phyloP scores from a whole-genome alignment of 805 yeast genomes.

The Metschnikowia peoriensis region DNA sequence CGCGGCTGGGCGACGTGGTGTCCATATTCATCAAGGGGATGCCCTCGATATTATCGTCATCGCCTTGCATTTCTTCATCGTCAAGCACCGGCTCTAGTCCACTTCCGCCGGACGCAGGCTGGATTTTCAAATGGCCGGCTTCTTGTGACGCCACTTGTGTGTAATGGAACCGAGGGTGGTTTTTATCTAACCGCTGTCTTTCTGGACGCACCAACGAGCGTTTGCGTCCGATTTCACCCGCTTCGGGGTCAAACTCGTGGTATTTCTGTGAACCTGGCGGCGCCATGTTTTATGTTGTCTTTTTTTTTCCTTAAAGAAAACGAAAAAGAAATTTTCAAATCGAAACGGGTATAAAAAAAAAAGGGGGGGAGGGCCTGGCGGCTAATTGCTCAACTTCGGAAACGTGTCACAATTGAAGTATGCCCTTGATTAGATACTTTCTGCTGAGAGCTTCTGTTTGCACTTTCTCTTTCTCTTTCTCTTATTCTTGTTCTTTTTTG shows the following conservation, averaged over 20 bases:
- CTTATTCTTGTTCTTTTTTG: too few relatives aligned
- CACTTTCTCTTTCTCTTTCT: too few relatives aligned
- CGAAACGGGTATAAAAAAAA: too few relatives aligned
- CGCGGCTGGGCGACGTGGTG: conserved; percentile 26
- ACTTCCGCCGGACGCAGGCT: conserved; percentile 65
- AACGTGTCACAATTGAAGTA: too few relatives aligned
- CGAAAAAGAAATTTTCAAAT: too few relatives aligned
- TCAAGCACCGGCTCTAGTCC: conserved; percentile 48
- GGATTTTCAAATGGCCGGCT: conserved; percentile 57
- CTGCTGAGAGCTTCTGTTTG: too few relatives aligned
- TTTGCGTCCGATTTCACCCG: conserved; percentile 48
- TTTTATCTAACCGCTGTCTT: conserved; percentile 62
- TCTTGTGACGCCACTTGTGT: conserved; percentile 70
- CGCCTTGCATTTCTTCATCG: conserved; percentile 28
- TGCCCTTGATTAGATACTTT: too few relatives aligned
- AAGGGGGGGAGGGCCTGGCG: too few relatives aligned
- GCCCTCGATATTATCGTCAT: conserved; percentile 35
- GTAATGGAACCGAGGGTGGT: conserved; percentile 76
- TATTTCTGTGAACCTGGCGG: conserved; percentile 16
- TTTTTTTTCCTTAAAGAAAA: neutral
- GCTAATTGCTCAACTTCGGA: too few relatives aligned
- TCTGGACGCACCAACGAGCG: conserved; percentile 83
- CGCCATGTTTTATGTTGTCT: neutral
- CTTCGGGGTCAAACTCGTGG: conserved; percentile 42
- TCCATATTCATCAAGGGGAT: conserved; percentile 43